These are phyloP conservation scores for Fagus sylvatica DNA, from an alignment of 306 rosid species.

Conservation along the genomic window DNA sequence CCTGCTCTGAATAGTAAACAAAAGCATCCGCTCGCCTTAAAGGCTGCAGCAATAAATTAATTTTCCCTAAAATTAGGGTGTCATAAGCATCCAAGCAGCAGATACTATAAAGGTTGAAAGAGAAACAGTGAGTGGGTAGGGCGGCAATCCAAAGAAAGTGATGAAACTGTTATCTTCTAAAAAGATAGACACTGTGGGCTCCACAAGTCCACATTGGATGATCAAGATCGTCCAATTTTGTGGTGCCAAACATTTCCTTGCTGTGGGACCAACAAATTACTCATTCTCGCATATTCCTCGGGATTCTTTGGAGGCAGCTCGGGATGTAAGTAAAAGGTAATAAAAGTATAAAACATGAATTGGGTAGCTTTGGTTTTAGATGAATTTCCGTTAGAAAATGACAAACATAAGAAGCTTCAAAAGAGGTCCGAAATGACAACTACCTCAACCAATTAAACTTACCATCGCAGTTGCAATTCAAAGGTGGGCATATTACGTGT, in stretches of 20 bases:
- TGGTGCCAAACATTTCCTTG: neutral
- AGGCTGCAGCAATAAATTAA: slow-evolving; percentile 9
- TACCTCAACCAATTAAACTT: neutral
- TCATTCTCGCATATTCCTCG: neutral
- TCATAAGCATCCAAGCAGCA: slow-evolving; percentile 6
- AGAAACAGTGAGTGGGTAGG: neutral
- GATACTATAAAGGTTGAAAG: slow-evolving; percentile 17
- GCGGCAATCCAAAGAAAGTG: slow-evolving; percentile 39
- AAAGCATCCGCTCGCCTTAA: neutral
- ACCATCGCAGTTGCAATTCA: neutral
- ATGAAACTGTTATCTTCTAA: slow-evolving; percentile 18
- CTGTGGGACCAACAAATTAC: slow-evolving; percentile 11
- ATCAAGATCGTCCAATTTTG: slow-evolving; percentile 1
- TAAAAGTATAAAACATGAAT: too few relatives aligned
- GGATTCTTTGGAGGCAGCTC: neutral
- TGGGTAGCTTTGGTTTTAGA: neutral
- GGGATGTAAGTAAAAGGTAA: neutral
- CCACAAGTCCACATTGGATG: slow-evolving; percentile 10
- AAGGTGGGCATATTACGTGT: too few relatives aligned
- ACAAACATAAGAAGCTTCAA: neutral
- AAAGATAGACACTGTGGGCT: slow-evolving; percentile 30
- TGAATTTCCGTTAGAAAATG: neutral
- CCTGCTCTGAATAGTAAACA: neutral
- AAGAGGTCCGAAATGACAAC: neutral
- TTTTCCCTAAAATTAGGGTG: slow-evolving; percentile 29